Conservation (phyloP, 108 stramenopile species). For the Pseudonitzschia multiseries region DNA sequence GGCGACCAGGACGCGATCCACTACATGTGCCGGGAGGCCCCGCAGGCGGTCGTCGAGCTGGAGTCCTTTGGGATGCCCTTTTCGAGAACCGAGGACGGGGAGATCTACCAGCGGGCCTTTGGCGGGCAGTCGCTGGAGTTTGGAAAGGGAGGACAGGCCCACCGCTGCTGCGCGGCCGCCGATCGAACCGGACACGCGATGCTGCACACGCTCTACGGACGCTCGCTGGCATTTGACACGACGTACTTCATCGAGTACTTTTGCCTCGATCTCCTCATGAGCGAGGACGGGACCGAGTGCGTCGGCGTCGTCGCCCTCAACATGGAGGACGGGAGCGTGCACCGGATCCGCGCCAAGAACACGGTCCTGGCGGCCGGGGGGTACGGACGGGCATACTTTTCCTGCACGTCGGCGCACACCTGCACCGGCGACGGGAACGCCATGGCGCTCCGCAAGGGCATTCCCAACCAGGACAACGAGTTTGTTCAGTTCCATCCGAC, state of each 20-base stretch:
- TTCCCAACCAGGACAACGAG: conserved; percentile 95
- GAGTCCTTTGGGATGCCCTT: conserved; percentile 96
- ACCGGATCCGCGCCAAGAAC: conserved; percentile 96
- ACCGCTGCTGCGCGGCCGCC: conserved; percentile 96
- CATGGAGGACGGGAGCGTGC: conserved; percentile 99
- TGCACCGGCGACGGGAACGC: conserved; percentile 99
- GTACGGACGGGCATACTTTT: conserved; percentile 98
- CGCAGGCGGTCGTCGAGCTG: conserved; percentile 94
- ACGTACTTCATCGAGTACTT: conserved; percentile 99
- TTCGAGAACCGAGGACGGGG: conserved; percentile 95
- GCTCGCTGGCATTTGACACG: conserved; percentile 98
- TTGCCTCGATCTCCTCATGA: conserved; percentile 96
- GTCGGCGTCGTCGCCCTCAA: conserved; percentile 95
- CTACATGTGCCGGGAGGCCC: conserved; percentile 99
- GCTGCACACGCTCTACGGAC: conserved; percentile 99
- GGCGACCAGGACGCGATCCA: conserved; percentile 99
- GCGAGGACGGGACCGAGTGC: conserved; percentile 79
- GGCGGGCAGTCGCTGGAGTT: conserved; percentile 96
- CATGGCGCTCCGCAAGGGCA: conserved; percentile 86
- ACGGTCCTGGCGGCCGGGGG: conserved; percentile 99
- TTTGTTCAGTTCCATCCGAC: conserved; percentile 99
- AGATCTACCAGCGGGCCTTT: conserved; percentile 99
- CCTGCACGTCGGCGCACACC: conserved; percentile 97
- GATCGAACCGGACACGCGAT: conserved; percentile 99
- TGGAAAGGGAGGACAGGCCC: conserved; percentile 98